Evolutionary conservation across 371 early-diverging fungal species (phyloP).

Genomic region (Mortierella sp.): DNA sequence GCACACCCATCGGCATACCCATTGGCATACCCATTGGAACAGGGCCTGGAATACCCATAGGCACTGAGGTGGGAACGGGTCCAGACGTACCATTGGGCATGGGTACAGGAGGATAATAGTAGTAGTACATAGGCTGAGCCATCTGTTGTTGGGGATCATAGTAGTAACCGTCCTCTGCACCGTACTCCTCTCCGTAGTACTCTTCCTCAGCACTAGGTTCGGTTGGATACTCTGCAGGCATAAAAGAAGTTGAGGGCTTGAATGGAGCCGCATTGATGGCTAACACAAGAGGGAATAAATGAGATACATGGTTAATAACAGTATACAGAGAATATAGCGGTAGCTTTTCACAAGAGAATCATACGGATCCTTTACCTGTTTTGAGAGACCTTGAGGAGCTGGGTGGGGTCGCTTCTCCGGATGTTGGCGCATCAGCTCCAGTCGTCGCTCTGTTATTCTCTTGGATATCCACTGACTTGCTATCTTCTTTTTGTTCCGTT

Average conservation of each 20-base stretch:
- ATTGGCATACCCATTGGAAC: conserved; percentile 63
- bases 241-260: conserved; percentile 24
- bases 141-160: conserved; percentile 42
- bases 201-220: conserved; percentile 26
- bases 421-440: not conserved
- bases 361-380: conserved; percentile 26
- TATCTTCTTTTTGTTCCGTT: not conserved
- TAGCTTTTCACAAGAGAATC: not conserved
- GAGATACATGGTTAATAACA: not conserved
- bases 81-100: conserved; percentile 20
- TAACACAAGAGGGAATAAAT: conserved; percentile 3
- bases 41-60: conserved; percentile 89
- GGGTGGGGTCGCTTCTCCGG: conserved; percentile 20
- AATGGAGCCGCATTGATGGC: conserved; percentile 54
- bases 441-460: not conserved
- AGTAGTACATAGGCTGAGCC: conserved; percentile 49
- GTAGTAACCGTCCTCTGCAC: conserved; percentile 27
- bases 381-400: conserved; percentile 41
- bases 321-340: not conserved
- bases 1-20: conserved; percentile 33
- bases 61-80: conserved; percentile 74
- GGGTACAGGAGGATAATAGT: conserved; percentile 42
- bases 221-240: conserved; percentile 10
- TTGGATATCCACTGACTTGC: not conserved
- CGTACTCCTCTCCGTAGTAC: conserved; percentile 20